A percentile compares a stretch with the other conserved stretches of the same genome.
Conservation (phyloP, 2,329 filamentous ascomycete genomes). For the Pseudocercospora pini-densiflorae region DNA sequence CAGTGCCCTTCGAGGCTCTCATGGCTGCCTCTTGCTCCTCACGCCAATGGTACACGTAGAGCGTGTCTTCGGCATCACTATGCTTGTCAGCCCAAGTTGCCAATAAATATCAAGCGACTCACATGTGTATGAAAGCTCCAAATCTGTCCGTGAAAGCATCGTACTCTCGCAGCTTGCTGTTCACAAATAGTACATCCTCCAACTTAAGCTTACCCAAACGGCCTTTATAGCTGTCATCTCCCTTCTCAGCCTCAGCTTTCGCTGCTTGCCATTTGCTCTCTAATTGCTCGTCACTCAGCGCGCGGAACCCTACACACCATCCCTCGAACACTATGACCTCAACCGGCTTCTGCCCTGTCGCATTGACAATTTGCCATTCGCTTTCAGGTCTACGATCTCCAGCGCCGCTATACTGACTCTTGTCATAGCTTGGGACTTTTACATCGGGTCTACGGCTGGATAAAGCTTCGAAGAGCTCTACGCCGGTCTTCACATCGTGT, state of each 20-base stretch:
- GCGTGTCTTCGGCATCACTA: constrained; percentile 70
- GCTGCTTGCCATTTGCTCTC: constrained; percentile 60
- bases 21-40: constrained; percentile 77
- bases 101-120: constrained; percentile 34
- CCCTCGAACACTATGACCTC: constrained; percentile 82
- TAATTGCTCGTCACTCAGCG: constrained; percentile 61
- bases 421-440: constrained; percentile 79
- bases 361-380: constrained; percentile 65
- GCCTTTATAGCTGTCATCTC: constrained; percentile 46
- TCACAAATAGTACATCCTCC: constrained; percentile 62
- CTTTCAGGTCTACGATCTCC: constrained; percentile 72
- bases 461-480: constrained; percentile 66
- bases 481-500: constrained; percentile 73
- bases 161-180: constrained; percentile 62
- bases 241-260: constrained; percentile 52
- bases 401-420: constrained; percentile 73
- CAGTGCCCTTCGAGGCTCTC: constrained; percentile 67
- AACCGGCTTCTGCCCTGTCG: constrained; percentile 50
- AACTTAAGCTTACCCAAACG: constrained; percentile 60
- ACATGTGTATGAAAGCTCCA: constrained; percentile 68
- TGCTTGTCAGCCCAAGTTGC: background rate
- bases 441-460: constrained; percentile 55
- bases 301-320: constrained; percentile 86
- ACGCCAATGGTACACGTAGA: constrained; percentile 84
- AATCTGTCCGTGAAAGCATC: constrained; percentile 64